Percentiles rank a stretch among this genome's conserved stretches.
Evolutionary conservation across 2,329 filamentous ascomycete genomes (phyloP).

Genomic region (Pseudogymnoascus sp.): DNA sequence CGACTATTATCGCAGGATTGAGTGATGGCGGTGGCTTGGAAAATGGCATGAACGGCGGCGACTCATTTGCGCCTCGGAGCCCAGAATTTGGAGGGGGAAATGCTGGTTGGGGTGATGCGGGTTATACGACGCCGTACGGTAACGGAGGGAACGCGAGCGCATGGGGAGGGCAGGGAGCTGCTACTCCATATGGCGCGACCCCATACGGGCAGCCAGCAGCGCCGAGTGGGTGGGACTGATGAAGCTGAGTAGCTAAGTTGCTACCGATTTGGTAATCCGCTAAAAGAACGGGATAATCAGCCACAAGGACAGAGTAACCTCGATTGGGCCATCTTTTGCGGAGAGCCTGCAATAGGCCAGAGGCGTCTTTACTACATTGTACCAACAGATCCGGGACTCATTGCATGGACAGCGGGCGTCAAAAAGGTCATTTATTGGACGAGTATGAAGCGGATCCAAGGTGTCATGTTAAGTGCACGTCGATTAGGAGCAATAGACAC

Average conservation of each 20-base stretch:
- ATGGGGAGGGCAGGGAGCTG: constrained; percentile 53
- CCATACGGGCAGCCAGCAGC: constrained; percentile 44
- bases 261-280: background rate
- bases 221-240: constrained; percentile 21
- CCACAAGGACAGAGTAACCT: background rate
- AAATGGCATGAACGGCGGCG: constrained; percentile 36
- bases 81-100: constrained; percentile 53
- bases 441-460: background rate
- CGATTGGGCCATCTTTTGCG: background rate
- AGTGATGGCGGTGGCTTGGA: constrained; percentile 47
- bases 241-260: background rate
- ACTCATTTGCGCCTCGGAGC: constrained; percentile 55
- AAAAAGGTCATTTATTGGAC: constrained; percentile 2
- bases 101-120: constrained; percentile 47
- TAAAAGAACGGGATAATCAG: background rate
- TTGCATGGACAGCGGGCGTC: constrained; percentile 1
- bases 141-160: constrained; percentile 48
- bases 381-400: background rate
- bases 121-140: constrained; percentile 62
- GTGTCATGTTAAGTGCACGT: background rate
- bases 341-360: background rate
- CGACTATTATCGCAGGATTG: constrained; percentile 62
- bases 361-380: background rate
- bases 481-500: background rate
- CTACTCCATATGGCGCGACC: constrained; percentile 51